A percentile compares a stretch with the other conserved stretches of the same genome.
phyloP scores from a whole-genome alignment of 805 yeast genomes.

The Komagataella pseudopastoris region DNA sequence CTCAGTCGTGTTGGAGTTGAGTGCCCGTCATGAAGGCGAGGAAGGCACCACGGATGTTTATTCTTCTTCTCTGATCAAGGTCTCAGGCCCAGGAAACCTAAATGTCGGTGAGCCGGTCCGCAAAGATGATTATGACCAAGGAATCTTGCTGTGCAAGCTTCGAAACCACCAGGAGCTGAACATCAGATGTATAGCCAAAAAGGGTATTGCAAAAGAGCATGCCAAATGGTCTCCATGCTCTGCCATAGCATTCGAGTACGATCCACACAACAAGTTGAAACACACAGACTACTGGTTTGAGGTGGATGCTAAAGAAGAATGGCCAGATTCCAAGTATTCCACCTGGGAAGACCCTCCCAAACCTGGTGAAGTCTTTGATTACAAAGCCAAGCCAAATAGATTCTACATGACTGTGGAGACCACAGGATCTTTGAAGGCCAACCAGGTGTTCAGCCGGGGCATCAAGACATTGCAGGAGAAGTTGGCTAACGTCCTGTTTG shows the following conservation, averaged over 20 bases:
- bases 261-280: slow-evolving; percentile 95
- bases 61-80: slow-evolving; percentile 59
- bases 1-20: slow-evolving; percentile 73
- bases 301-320: slow-evolving; percentile 73
- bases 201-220: slow-evolving; percentile 95
- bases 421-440: slow-evolving; percentile 78
- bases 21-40: slow-evolving; percentile 72
- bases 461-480: slow-evolving; percentile 79
- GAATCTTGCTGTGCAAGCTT: slow-evolving; percentile 83
- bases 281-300: slow-evolving; percentile 98
- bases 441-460: slow-evolving; percentile 79
- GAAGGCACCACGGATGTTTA: slow-evolving; percentile 85
- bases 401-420: slow-evolving; percentile 89
- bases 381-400: slow-evolving; percentile 63
- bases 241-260: slow-evolving; percentile 93
- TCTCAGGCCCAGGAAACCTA: slow-evolving; percentile 14
- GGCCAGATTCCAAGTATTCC: slow-evolving; percentile 85
- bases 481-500: slow-evolving; percentile 74
- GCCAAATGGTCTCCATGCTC: slow-evolving; percentile 98
- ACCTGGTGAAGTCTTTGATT: slow-evolving; percentile 78
- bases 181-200: slow-evolving; percentile 88
- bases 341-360: slow-evolving; percentile 95
- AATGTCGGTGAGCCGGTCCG: slow-evolving; percentile 77
- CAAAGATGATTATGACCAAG: slow-evolving; percentile 61
- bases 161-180: slow-evolving; percentile 86